phyloP scores from a whole-genome alignment of 495 filamentous ascomycete species.

The Hypomontagnella submonticulosa region DNA sequence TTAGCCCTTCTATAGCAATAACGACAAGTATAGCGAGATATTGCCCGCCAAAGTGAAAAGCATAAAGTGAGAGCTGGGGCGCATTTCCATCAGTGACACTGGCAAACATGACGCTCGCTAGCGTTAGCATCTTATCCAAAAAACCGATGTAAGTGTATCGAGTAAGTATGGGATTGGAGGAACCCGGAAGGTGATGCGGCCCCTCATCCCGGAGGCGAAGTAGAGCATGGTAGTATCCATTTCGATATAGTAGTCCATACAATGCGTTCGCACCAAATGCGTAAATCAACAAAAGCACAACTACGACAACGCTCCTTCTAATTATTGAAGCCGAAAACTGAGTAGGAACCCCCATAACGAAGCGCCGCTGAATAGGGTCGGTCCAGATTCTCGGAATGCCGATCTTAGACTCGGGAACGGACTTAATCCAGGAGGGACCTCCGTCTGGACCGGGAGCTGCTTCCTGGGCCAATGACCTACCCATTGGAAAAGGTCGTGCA shows the following conservation, averaged over 20 bases:
- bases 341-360: constrained; percentile 18
- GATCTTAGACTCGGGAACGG: not conserved
- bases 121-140: constrained; percentile 33
- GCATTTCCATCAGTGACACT: constrained; percentile 33
- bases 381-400: constrained; percentile 7
- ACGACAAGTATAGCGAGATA: constrained; percentile 36
- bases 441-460: constrained; percentile 15
- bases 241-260: constrained; percentile 28
- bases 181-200: constrained; percentile 27
- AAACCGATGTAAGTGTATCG: constrained; percentile 22
- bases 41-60: constrained; percentile 37
- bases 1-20: constrained; percentile 27
- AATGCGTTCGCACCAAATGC: constrained; percentile 25
- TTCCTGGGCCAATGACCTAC: constrained; percentile 11
- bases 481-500: constrained; percentile 23
- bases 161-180: constrained; percentile 27
- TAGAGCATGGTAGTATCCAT: constrained; percentile 34
- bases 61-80: constrained; percentile 32
- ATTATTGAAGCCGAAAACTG: not conserved
- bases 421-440: constrained; percentile 7
- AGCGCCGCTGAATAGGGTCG: not conserved
- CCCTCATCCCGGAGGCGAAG: constrained; percentile 30
- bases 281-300: constrained; percentile 27
- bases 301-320: constrained; percentile 22
- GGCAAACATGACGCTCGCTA: constrained; percentile 36